phyloP scores from a whole-genome alignment of 345 rosid species.

The Ceriops tagal region DNA sequence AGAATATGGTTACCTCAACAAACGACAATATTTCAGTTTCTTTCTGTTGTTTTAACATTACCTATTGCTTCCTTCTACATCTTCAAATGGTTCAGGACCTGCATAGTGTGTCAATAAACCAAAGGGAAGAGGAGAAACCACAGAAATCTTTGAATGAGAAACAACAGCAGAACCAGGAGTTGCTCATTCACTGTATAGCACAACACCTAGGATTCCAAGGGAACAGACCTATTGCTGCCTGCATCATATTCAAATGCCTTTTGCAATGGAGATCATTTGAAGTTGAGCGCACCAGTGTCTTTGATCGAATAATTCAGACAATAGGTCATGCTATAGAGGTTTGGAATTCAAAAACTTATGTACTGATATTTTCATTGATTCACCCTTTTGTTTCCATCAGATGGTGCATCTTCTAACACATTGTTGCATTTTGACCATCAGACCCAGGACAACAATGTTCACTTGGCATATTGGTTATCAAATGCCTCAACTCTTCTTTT shows the following conservation, averaged over 20 bases:
- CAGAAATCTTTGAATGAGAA: conserved; percentile 87
- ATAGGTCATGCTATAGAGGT: conserved; percentile 94
- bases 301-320: conserved; percentile 87
- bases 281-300: conserved; percentile 87
- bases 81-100: conserved; percentile 51
- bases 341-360: conserved; percentile 16
- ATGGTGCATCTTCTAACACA: conserved; percentile 17
- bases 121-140: conserved; percentile 80
- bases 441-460: conserved; percentile 82
- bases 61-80: conserved; percentile 4
- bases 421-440: conserved; percentile 29
- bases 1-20: too few relatives aligned
- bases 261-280: conserved; percentile 97
- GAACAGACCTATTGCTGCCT: conserved; percentile 83
- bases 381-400: background rate
- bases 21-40: background rate
- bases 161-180: conserved; percentile 93
- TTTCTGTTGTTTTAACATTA: background rate
- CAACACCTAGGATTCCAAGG: conserved; percentile 79
- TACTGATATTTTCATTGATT: background rate
- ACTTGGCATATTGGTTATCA: conserved; percentile 89
- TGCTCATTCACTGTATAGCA: conserved; percentile 83
- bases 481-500: conserved; percentile 88
- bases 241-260: conserved; percentile 87
- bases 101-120: conserved; percentile 65